phyloP scores from a whole-genome alignment of 257 asterid species.

The Catharanthus roseus region DNA sequence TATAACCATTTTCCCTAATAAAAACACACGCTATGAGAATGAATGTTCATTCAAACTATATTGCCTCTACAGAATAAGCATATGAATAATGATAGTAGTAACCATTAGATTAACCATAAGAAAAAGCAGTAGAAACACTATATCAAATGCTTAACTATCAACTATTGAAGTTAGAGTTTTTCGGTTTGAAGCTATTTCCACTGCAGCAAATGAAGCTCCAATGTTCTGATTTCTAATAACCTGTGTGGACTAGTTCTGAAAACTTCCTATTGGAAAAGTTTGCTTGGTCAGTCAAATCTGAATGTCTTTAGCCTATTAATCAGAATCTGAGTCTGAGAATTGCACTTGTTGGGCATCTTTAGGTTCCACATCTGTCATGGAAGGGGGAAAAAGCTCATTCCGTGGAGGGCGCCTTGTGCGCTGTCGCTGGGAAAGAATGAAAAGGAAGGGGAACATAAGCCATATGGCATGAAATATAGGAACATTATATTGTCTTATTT shows the following conservation, averaged over 20 bases:
- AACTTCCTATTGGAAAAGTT: background rate
- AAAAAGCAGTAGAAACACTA: no score
- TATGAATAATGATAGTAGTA: no score
- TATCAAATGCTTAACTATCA: no score
- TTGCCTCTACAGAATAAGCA: no score
- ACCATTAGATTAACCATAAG: no score
- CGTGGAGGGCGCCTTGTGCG: conserved; percentile 38
- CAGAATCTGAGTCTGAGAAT: conserved; percentile 69
- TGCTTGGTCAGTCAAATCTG: background rate
- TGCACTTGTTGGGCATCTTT: conserved; percentile 49
- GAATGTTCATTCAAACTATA: no score
- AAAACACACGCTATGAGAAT: no score
- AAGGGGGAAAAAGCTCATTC: conserved; percentile 58
- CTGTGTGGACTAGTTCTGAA: background rate
- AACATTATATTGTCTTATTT: background rate
- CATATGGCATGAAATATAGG: background rate
- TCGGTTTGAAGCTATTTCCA: no score
- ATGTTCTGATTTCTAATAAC: background rate
- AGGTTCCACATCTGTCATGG: conserved; percentile 67
- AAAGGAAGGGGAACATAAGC: background rate
- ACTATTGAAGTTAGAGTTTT: no score
- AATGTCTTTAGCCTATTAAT: conserved; percentile 20
- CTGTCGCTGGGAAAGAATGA: conserved; percentile 14
- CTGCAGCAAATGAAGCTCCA: background rate
- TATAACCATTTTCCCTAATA: no score